Evolutionary conservation across 148 eudicot genomes (phyloP).

Genomic region (Camellia japonica): DNA sequence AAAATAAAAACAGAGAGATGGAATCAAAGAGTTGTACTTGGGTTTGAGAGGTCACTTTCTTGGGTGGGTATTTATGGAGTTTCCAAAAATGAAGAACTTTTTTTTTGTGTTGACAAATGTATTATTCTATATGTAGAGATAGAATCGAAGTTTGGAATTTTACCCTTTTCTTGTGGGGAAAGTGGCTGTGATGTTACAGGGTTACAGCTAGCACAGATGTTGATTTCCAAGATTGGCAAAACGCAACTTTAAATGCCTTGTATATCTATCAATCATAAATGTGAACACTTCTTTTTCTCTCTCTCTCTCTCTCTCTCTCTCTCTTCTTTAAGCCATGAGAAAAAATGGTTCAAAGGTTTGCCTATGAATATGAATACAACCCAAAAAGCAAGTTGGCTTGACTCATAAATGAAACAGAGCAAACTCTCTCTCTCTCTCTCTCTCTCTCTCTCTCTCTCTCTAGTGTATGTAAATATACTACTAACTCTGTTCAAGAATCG

Average conservation of each 20-base stretch:
- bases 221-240: not conserved
- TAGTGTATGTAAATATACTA: not conserved
- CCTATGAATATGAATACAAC: not conserved
- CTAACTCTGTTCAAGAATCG: not conserved
- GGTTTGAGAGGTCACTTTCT: not conserved
- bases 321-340: not conserved
- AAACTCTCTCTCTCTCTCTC: not conserved
- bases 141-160: not conserved
- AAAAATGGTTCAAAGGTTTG: slow-evolving; percentile 4
- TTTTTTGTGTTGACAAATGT: not conserved
- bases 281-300: not conserved
- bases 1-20: not conserved
- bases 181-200: not conserved
- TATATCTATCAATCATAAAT: not conserved
- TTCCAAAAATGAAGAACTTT: too few species aligned
- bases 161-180: not conserved
- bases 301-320: not conserved
- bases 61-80: not conserved
- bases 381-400: slow-evolving; percentile 3
- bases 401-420: not conserved
- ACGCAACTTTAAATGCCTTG: slow-evolving; percentile 2
- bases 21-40: not conserved
- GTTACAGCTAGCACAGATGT: not conserved
- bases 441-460: not conserved
- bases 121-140: not conserved